phyloP scores from a whole-genome alignment of 2,329 filamentous ascomycete genomes.

The Neonectria sp. region DNA sequence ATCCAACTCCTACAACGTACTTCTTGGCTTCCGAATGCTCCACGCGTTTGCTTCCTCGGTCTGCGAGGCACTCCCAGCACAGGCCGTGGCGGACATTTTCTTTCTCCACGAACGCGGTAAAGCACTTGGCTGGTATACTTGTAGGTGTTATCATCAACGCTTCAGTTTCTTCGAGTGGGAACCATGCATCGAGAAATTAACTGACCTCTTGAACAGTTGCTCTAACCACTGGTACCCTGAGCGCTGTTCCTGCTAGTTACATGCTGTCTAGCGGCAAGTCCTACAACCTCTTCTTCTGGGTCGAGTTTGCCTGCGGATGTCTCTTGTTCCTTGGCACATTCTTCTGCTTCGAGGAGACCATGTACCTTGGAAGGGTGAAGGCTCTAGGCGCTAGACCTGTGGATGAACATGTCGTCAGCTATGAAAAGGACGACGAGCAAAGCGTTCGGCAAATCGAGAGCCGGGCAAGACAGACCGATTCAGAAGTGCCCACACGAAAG shows the following conservation, averaged over 20 bases:
- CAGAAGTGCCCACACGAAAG: not conserved
- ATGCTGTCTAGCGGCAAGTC: conserved; percentile 1
- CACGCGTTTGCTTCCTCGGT: conserved; percentile 13
- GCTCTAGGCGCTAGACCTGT: not conserved
- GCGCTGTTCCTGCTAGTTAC: not conserved
- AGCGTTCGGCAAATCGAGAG: not conserved
- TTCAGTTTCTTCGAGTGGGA: too few species aligned
- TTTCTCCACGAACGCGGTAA: conserved; percentile 8
- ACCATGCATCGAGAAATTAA: not conserved
- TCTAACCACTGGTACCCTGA: not conserved
- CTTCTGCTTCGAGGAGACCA: conserved; percentile 4
- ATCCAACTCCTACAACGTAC: not conserved
- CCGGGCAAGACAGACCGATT: not conserved
- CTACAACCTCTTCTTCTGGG: conserved; percentile 6
- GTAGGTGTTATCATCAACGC: not conserved
- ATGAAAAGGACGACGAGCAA: not conserved
- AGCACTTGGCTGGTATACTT: conserved; percentile 10
- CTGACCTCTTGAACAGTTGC: not conserved
- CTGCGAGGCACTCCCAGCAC: conserved; percentile 6
- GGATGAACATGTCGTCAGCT: not conserved
- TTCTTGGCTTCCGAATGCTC: conserved; percentile 1
- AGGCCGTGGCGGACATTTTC: conserved; percentile 5
- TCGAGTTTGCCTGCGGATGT: conserved; percentile 4
- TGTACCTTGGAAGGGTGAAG: not conserved
- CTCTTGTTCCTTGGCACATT: not conserved